Evolutionary conservation across 768 basidiomycete genomes (phyloP).

Genomic region (Leccinum rimulosum): DNA sequence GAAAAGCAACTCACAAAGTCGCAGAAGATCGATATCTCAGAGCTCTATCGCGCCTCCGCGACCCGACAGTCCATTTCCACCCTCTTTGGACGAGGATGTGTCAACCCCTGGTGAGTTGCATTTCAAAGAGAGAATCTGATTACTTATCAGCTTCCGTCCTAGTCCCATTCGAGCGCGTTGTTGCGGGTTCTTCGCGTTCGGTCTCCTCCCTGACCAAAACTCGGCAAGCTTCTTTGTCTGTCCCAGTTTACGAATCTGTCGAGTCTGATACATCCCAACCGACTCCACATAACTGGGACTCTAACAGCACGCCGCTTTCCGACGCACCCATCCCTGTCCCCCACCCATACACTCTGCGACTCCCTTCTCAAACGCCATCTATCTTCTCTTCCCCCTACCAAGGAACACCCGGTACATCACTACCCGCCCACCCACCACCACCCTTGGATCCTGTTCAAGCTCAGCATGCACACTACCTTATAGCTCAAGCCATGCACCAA

Average conservation of each 20-base stretch:
- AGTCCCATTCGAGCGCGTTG: constrained; percentile 10
- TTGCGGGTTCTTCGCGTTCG: constrained; percentile 12
- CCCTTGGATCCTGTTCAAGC: constrained; percentile 28
- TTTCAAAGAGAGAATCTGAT: neutral
- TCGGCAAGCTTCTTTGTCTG: constrained; percentile 5
- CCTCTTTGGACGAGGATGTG: neutral
- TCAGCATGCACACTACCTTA: constrained; percentile 37
- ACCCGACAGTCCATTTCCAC: neutral
- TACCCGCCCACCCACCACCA: constrained; percentile 29
- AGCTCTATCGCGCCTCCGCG: neutral
- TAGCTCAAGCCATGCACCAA: constrained; percentile 42
- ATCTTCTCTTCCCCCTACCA: constrained; percentile 18
- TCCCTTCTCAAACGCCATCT: constrained; percentile 16
- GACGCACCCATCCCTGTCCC: constrained; percentile 22
- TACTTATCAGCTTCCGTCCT: constrained; percentile 5
- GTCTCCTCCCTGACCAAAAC: constrained; percentile 7
- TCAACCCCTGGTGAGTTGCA: constrained; percentile 14
- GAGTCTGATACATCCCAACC: constrained; percentile 7
- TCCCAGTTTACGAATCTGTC: constrained; percentile 7
- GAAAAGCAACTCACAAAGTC: constrained; percentile 9
- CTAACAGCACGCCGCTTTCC: constrained; percentile 4
- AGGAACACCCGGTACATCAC: constrained; percentile 16
- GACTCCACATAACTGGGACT: neutral
- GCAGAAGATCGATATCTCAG: constrained; percentile 8
- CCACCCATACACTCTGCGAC: constrained; percentile 19